phyloP scores from a whole-genome alignment of 495 filamentous ascomycete genomes.

The Neurospora pannonica region DNA sequence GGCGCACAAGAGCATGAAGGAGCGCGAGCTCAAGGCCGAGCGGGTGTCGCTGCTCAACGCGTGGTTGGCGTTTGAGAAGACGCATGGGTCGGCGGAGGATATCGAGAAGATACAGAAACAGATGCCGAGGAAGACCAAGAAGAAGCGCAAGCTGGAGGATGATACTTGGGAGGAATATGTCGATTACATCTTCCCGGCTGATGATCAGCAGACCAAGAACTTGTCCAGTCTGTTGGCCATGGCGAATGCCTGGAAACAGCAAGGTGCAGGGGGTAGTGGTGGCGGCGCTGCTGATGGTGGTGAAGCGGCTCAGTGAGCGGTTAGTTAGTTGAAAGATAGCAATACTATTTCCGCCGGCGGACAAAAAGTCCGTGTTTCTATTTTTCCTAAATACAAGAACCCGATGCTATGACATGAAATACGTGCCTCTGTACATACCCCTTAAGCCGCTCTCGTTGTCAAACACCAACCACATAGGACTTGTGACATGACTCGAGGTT shows the following conservation, averaged over 20 bases:
- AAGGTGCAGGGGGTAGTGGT: constrained; percentile 38
- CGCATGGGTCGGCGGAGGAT: constrained; percentile 68
- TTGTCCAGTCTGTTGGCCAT: constrained; percentile 73
- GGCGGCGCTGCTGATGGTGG: constrained; percentile 16
- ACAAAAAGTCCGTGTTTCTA: not conserved
- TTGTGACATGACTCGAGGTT: too few relatives aligned
- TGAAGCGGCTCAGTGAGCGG: constrained; percentile 1
- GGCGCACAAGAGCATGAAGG: constrained; percentile 81
- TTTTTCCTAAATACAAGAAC: not conserved
- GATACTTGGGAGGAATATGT: constrained; percentile 95
- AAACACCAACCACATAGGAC: too few relatives aligned
- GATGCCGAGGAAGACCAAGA: constrained; percentile 92
- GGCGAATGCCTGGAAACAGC: constrained; percentile 79
- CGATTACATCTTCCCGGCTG: constrained; percentile 95
- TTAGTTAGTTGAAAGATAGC: not conserved
- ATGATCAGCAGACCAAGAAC: constrained; percentile 79
- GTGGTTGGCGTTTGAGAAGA: constrained; percentile 85
- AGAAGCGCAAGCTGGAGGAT: constrained; percentile 87
- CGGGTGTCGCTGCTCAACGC: constrained; percentile 80
- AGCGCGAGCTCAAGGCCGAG: constrained; percentile 89
- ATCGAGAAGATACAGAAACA: constrained; percentile 78
- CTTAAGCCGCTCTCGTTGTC: not conserved
- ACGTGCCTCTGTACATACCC: not conserved
- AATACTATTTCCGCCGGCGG: not conserved
- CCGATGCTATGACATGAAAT: not conserved